A percentile compares a stretch with the other conserved stretches of the same genome.
Conservation (phyloP, 2,329 filamentous ascomycete genomes). For the Pseudogymnoascus sp. region DNA sequence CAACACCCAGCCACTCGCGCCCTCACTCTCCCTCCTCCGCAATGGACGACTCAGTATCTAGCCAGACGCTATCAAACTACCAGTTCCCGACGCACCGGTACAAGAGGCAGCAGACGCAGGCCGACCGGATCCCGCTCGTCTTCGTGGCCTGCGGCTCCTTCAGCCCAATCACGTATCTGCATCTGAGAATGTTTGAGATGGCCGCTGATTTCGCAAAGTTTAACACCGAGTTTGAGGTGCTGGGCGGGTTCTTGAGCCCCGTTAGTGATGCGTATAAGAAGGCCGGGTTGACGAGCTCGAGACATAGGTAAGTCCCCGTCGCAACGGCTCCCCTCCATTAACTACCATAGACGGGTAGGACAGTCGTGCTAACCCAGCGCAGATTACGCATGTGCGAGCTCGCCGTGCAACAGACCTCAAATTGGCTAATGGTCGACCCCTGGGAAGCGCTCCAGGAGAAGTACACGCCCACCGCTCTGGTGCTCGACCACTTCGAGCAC, state of each 20-base stretch:
- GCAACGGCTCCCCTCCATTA: neutral
- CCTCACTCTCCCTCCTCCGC: neutral
- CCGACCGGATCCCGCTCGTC: conserved; percentile 53
- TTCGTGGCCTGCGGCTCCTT: conserved; percentile 66
- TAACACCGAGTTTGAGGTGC: conserved; percentile 70
- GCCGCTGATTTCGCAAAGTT: conserved; percentile 71
- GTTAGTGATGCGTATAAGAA: conserved; percentile 62
- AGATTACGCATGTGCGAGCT: conserved; percentile 80
- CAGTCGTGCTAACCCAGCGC: no score
- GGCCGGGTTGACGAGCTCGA: conserved; percentile 64
- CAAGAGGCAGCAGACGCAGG: conserved; percentile 46
- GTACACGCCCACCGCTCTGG: conserved; percentile 82
- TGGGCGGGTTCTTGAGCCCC: conserved; percentile 79
- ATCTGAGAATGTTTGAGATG: conserved; percentile 84
- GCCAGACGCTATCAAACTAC: conserved; percentile 36
- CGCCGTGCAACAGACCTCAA: conserved; percentile 61
- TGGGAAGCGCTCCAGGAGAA: conserved; percentile 81
- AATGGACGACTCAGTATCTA: conserved; percentile 9
- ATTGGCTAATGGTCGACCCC: conserved; percentile 79
- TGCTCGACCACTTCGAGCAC: conserved; percentile 83
- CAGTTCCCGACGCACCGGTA: conserved; percentile 55
- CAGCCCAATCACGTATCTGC: conserved; percentile 67
- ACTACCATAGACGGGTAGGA: no score
- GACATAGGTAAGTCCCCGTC: conserved; percentile 47
- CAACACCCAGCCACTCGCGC: neutral